Percentiles rank a stretch among this genome's conserved stretches.
Evolutionary conservation across 148 eudicot genomes (phyloP).

Genomic region (Chenopodium suecicum): DNA sequence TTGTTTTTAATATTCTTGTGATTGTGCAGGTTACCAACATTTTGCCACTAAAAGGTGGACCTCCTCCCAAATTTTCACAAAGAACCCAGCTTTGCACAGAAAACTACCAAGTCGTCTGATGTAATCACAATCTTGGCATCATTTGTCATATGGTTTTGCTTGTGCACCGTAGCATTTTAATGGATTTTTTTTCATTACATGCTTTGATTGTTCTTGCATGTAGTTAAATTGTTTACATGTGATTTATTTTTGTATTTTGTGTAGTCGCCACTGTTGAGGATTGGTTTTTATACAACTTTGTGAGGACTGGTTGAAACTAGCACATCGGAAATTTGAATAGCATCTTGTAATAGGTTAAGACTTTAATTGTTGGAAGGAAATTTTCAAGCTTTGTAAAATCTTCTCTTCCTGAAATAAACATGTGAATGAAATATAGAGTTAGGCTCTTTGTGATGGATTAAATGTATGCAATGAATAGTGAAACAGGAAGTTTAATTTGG

Average conservation of each 20-base stretch:
- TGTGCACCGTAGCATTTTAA: slow-evolving; percentile 6
- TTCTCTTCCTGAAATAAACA: background rate
- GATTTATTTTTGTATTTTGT: background rate
- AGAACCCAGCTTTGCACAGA: slow-evolving; percentile 67
- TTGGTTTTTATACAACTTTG: slow-evolving; percentile 1
- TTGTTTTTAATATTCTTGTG: background rate
- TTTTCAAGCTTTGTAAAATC: background rate
- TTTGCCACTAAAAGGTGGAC: slow-evolving; percentile 75
- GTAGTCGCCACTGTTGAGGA: background rate
- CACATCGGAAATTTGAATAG: background rate
- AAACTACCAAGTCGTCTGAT: slow-evolving; percentile 78
- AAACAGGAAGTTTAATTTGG: background rate
- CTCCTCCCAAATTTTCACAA: slow-evolving; percentile 76
- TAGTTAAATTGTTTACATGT: slow-evolving; percentile 11
- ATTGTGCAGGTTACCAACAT: slow-evolving; percentile 60
- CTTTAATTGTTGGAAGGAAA: background rate
- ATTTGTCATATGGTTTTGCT: slow-evolving; percentile 3
- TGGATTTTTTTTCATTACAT: background rate
- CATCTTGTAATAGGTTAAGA: background rate
- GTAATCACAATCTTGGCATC: slow-evolving; percentile 9
- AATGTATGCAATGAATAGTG: background rate
- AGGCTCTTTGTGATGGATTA: background rate
- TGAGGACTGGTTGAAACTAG: background rate
- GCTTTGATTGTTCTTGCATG: background rate
- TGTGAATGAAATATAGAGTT: background rate